Percentiles rank a stretch among this genome's conserved stretches.
Conservation (phyloP, 2,329 filamentous ascomycete species). For the Cladosporium sp. region DNA sequence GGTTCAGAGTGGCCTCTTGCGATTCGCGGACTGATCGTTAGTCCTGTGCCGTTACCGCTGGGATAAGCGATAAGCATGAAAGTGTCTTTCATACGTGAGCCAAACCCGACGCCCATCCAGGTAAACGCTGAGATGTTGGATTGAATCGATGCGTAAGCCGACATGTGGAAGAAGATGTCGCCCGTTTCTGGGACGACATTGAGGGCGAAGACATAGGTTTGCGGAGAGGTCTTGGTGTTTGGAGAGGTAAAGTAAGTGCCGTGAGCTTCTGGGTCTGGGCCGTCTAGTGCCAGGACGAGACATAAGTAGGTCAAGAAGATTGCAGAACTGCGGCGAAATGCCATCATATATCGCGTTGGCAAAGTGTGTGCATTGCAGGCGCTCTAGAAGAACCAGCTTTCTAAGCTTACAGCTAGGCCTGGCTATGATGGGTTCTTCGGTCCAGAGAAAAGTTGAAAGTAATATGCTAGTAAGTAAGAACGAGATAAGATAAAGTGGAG, state of each 20-base stretch:
- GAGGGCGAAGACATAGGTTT: slow-evolving; percentile 24
- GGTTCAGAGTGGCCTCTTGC: slow-evolving; percentile 40
- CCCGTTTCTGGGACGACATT: slow-evolving; percentile 21
- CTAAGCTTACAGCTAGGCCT: background rate
- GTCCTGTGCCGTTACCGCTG: slow-evolving; percentile 32
- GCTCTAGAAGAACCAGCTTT: background rate
- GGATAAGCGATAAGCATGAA: slow-evolving; percentile 48
- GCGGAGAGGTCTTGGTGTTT: background rate
- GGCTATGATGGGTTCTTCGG: background rate
- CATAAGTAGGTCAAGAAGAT: background rate
- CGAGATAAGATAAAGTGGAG: background rate
- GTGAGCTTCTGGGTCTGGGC: background rate
- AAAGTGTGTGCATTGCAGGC: background rate
- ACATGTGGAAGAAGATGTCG: slow-evolving; percentile 31
- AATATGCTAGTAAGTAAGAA: background rate
- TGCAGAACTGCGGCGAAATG: background rate
- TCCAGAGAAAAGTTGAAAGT: background rate
- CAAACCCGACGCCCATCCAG: slow-evolving; percentile 48
- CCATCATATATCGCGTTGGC: background rate
- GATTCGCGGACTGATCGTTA: slow-evolving; percentile 41
- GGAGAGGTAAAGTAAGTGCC: slow-evolving; percentile 13
- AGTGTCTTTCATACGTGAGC: slow-evolving; percentile 42
- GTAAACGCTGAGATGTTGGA: slow-evolving; percentile 28
- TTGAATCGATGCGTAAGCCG: slow-evolving; percentile 29
- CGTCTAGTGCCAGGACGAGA: slow-evolving; percentile 1